These are phyloP conservation scores for Nymphaea colorata DNA, from an alignment of 164 flowering plant genomes.

Conservation along the genomic window DNA sequence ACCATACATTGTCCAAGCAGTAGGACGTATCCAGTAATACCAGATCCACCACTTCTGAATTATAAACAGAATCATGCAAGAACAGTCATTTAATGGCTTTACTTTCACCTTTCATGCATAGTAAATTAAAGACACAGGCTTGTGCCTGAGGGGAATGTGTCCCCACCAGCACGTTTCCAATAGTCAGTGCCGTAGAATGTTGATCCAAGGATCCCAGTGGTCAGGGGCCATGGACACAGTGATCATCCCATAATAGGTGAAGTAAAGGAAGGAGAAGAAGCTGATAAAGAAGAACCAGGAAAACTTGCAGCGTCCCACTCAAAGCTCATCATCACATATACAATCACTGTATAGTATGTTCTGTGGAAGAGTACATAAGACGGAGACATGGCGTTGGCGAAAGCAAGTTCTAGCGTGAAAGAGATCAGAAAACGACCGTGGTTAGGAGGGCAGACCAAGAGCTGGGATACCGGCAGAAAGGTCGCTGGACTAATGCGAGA, in stretches of 20 bases:
- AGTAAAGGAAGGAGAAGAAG: slow-evolving; percentile 6
- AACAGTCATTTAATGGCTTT: too few species aligned
- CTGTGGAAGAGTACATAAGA: neutral
- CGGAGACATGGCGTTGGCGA: slow-evolving; percentile 24
- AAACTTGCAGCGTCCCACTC: neutral
- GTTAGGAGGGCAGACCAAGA: slow-evolving; percentile 25
- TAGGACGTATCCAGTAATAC: slow-evolving; percentile 87
- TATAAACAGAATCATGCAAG: too few species aligned
- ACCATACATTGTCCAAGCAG: slow-evolving; percentile 93
- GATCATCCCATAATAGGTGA: slow-evolving; percentile 12
- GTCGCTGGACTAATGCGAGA: neutral
- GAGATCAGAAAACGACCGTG: slow-evolving; percentile 22
- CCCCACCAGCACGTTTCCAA: too few species aligned
- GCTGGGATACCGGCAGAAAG: slow-evolving; percentile 5
- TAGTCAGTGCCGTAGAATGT: too few species aligned
- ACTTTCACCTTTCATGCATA: too few species aligned
- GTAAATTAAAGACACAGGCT: too few species aligned
- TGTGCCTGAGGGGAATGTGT: too few species aligned
- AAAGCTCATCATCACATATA: slow-evolving; percentile 3
- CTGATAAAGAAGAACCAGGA: slow-evolving; percentile 4
- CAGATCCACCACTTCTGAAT: slow-evolving; percentile 88
- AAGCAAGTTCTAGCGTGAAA: slow-evolving; percentile 26
- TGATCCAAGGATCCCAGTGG: too few species aligned
- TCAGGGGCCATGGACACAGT: slow-evolving; percentile 3
- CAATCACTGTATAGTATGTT: neutral